Conservation (phyloP, 2,329 filamentous ascomycete genomes). For the Phyllosticta citriasiana region DNA sequence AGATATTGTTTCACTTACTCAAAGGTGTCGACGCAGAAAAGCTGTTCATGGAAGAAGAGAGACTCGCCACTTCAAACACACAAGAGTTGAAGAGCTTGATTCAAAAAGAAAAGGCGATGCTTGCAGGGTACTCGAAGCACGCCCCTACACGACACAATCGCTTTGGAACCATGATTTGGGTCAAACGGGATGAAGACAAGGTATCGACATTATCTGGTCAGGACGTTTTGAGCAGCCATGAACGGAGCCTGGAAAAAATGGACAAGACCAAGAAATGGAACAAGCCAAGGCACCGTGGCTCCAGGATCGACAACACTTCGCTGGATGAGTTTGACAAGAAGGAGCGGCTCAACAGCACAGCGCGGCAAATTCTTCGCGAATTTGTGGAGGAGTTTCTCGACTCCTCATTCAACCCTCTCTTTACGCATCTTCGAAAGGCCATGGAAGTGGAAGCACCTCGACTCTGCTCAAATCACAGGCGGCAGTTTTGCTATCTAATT, state of each 20-base stretch:
- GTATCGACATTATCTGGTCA: conserved; percentile 83
- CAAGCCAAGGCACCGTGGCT: conserved; percentile 51
- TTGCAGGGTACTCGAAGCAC: conserved; percentile 63
- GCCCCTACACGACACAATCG: conserved; percentile 82
- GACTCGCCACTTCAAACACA: conserved; percentile 57
- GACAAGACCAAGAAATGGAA: conserved; percentile 86
- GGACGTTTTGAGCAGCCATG: conserved; percentile 64
- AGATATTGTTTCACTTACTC: conserved; percentile 83
- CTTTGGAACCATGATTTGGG: conserved; percentile 96
- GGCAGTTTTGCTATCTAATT: conserved; percentile 86
- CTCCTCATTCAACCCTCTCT: conserved; percentile 83
- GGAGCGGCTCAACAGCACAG: conserved; percentile 57
- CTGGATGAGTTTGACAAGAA: conserved; percentile 65
- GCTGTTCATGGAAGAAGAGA: conserved; percentile 72
- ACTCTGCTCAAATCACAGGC: conserved; percentile 58
- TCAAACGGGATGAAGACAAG: conserved; percentile 76
- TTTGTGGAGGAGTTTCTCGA: conserved; percentile 94
- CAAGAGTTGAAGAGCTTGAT: conserved; percentile 67
- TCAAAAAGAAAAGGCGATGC: conserved; percentile 74
- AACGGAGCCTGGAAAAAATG: conserved; percentile 73
- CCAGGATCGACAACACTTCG: conserved; percentile 21
- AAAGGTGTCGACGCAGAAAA: conserved; percentile 80
- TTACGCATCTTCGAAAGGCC: conserved; percentile 74
- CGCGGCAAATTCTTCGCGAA: conserved; percentile 63
- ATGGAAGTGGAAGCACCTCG: conserved; percentile 84